These are phyloP conservation scores for Tolypocladium endophyticum DNA, from an alignment of 2,329 filamentous ascomycete species.

Conservation along the genomic window DNA sequence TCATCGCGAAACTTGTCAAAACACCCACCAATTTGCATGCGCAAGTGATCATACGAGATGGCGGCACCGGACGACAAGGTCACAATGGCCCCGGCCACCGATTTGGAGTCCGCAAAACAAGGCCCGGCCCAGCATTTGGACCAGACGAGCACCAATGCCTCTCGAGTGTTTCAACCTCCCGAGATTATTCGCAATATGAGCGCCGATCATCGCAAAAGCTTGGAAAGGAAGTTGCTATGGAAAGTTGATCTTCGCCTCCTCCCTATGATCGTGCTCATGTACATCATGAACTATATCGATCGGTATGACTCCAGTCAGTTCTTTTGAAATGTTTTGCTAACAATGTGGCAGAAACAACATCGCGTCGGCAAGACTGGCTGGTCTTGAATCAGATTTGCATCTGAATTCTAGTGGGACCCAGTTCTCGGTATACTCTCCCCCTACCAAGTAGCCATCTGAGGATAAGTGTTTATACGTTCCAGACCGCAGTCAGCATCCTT, in stretches of 20 bases:
- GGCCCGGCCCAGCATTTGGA: background rate
- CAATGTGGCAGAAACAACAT: slow-evolving; percentile 25
- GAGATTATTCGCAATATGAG: slow-evolving; percentile 1
- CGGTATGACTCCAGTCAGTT: slow-evolving; percentile 9
- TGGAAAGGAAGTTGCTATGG: slow-evolving; percentile 6
- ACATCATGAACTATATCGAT: slow-evolving; percentile 36
- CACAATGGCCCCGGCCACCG: background rate
- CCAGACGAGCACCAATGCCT: background rate
- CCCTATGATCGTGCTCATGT: slow-evolving; percentile 13
- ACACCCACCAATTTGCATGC: background rate
- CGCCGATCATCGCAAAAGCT: background rate
- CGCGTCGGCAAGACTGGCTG: slow-evolving; percentile 9
- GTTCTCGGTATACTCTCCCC: slow-evolving; percentile 5
- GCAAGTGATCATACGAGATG: background rate
- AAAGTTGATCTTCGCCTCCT: slow-evolving; percentile 21
- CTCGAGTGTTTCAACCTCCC: background rate
- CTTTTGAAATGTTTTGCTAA: background rate
- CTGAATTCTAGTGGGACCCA: slow-evolving; percentile 22
- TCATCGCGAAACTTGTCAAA: background rate
- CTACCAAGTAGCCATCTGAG: background rate
- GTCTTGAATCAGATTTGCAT: slow-evolving; percentile 39
- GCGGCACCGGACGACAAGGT: background rate
- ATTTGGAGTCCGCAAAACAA: background rate
- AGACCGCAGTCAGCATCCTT: slow-evolving; percentile 38
- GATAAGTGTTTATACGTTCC: background rate